A percentile compares a stretch with the other conserved stretches of the same genome.
Conservation (phyloP, 441 rosid species). For the Populus hybrid region DNA sequence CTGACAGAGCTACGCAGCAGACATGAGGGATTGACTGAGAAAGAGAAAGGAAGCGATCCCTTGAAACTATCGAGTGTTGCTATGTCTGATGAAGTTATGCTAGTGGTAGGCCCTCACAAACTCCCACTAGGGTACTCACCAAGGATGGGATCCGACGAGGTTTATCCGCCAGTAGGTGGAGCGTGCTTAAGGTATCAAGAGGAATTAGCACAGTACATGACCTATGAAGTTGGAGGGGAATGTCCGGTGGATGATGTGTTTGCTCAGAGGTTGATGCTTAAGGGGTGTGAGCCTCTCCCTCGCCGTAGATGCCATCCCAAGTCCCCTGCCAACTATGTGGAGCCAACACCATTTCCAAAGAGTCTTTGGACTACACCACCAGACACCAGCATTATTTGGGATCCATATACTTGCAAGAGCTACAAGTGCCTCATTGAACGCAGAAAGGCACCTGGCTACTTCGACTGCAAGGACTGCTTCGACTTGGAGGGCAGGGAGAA, state of each 20-base stretch:
- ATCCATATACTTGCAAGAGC: conserved; percentile 46
- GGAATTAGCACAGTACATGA: conserved; percentile 42
- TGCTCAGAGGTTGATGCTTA: conserved; percentile 43
- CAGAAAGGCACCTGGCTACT: conserved; percentile 28
- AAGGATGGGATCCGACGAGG: conserved; percentile 31
- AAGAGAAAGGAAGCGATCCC: background rate
- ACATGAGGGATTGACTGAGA: background rate
- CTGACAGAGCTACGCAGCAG: conserved; percentile 22
- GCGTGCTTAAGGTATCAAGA: conserved; percentile 42
- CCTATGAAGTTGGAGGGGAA: conserved; percentile 39
- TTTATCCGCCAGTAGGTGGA: conserved; percentile 35
- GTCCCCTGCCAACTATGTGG: conserved; percentile 29
- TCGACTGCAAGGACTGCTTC: conserved; percentile 55
- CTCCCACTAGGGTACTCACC: conserved; percentile 44
- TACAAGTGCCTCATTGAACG: conserved; percentile 43
- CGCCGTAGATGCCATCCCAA: conserved; percentile 44
- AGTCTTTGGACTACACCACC: conserved; percentile 42
- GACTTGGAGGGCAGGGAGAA: conserved; percentile 43
- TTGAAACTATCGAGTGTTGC: background rate
- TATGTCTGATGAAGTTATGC: conserved; percentile 30
- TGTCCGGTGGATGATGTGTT: conserved; percentile 49
- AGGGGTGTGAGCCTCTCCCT: conserved; percentile 55
- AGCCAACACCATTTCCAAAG: conserved; percentile 35
- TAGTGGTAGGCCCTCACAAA: conserved; percentile 37
- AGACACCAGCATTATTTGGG: conserved; percentile 45